Percentiles rank a stretch among this genome's conserved stretches.
These are phyloP conservation scores for Eremothecium coryli DNA, from an alignment of 1,139 yeast genomes.

Conservation along the genomic window DNA sequence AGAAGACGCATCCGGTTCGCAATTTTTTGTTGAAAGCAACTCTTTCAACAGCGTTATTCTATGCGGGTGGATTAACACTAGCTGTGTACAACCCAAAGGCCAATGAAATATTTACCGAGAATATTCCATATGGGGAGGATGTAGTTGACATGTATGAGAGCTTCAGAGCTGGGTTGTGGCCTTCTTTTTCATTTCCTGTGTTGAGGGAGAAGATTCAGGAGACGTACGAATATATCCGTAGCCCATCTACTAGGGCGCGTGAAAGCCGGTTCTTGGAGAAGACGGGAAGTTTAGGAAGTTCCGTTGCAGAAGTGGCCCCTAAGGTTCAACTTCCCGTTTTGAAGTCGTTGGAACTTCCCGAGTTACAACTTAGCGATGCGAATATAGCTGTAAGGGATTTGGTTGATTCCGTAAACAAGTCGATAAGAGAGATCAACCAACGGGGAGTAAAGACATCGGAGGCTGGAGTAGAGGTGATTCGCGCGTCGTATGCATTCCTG, in stretches of 20 bases:
- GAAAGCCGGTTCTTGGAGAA: slow-evolving; percentile 1
- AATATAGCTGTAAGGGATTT: slow-evolving; percentile 43
- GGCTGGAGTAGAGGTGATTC: slow-evolving; percentile 24
- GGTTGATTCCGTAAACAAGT: slow-evolving; percentile 43
- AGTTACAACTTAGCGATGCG: slow-evolving; percentile 19
- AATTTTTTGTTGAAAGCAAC: slow-evolving; percentile 32
- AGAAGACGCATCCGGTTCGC: slow-evolving; percentile 25
- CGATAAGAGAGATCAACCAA: slow-evolving; percentile 44
- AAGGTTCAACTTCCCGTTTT: neutral
- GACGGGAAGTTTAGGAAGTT: neutral
- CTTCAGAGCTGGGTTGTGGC: slow-evolving; percentile 22
- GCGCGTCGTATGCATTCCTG: slow-evolving; percentile 25
- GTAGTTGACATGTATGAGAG: slow-evolving; percentile 42
- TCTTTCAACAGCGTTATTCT: slow-evolving; percentile 33
- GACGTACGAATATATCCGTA: slow-evolving; percentile 29
- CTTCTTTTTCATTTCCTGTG: slow-evolving; percentile 26
- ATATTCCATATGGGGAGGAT: slow-evolving; percentile 51
- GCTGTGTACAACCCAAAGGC: slow-evolving; percentile 37
- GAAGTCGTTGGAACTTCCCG: slow-evolving; percentile 7
- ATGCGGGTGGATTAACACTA: slow-evolving; percentile 38
- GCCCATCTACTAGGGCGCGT: neutral
- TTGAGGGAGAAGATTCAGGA: slow-evolving; percentile 29
- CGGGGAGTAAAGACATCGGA: slow-evolving; percentile 27
- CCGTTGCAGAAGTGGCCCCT: neutral
- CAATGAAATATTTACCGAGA: slow-evolving; percentile 45